Percentiles rank a stretch among this genome's conserved stretches.
These are phyloP conservation scores for Spiromastix sp. DNA, from an alignment of 2,329 filamentous ascomycete species.

Conservation along the genomic window DNA sequence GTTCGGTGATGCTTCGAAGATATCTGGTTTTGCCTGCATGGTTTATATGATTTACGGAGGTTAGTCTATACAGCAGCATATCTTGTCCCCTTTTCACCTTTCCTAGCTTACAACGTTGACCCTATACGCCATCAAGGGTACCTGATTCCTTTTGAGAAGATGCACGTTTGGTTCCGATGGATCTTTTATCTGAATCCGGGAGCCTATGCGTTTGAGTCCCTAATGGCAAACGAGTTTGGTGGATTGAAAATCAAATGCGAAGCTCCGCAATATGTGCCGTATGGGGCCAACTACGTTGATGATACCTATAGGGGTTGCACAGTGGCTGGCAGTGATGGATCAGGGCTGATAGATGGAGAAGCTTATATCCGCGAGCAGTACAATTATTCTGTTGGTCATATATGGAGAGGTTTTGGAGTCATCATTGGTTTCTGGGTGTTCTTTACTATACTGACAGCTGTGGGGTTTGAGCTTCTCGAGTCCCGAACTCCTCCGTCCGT, in stretches of 20 bases:
- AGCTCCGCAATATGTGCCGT: conserved; percentile 31
- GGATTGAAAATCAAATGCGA: conserved; percentile 47
- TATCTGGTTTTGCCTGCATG: conserved; percentile 29
- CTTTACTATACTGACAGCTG: conserved; percentile 64
- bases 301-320: conserved; percentile 45
- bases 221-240: conserved; percentile 76
- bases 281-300: conserved; percentile 26
- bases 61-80: conserved; percentile 54
- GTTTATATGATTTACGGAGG: conserved; percentile 38
- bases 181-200: conserved; percentile 71
- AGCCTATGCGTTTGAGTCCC: conserved; percentile 66
- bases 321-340: conserved; percentile 47
- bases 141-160: conserved; percentile 42
- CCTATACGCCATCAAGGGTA: conserved; percentile 34
- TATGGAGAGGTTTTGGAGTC: conserved; percentile 66
- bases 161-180: conserved; percentile 76
- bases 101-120: too few species aligned
- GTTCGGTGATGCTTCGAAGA: conserved; percentile 51
- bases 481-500: conserved; percentile 21
- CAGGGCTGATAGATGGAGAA: conserved; percentile 45
- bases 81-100: too few species aligned
- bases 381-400: conserved; percentile 47
- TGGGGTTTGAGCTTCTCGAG: conserved; percentile 56
- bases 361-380: conserved; percentile 46
- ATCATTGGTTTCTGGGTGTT: conserved; percentile 62